Conservation (phyloP, 441 rosid species). For the Manihot esculenta region DNA sequence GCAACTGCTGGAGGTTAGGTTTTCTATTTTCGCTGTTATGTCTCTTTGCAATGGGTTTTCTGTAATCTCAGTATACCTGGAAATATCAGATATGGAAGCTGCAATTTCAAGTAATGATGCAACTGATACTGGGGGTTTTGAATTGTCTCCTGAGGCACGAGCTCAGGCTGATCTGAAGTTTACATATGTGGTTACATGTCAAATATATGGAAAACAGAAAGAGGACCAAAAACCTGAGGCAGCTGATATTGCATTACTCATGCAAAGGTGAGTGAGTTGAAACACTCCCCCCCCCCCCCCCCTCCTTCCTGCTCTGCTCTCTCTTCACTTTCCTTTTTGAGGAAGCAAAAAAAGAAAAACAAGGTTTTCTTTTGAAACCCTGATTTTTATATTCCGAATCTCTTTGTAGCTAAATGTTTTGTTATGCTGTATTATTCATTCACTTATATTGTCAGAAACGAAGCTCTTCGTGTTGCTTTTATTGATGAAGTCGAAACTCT, state of each 20-base stretch:
- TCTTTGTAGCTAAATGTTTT: neutral
- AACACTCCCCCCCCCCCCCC: too few relatives aligned
- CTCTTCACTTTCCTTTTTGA: too few relatives aligned
- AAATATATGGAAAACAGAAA: constrained; percentile 97
- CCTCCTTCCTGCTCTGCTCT: neutral
- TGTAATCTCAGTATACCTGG: constrained; percentile 25
- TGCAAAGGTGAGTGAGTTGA: constrained; percentile 95
- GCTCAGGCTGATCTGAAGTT: constrained; percentile 92
- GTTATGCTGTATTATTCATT: constrained; percentile 9
- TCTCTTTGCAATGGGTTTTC: constrained; percentile 11
- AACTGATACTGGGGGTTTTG: constrained; percentile 74
- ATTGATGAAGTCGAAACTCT: constrained; percentile 88
- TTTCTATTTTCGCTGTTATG: constrained; percentile 15
- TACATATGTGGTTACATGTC: constrained; percentile 96
- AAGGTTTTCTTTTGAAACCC: too few relatives aligned
- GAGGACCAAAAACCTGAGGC: constrained; percentile 98
- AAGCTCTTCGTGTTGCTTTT: constrained; percentile 99
- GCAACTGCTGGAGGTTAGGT: constrained; percentile 61
- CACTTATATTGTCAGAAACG: constrained; percentile 63
- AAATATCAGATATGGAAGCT: constrained; percentile 67
- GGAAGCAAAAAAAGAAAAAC: too few relatives aligned
- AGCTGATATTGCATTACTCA: constrained; percentile 82
- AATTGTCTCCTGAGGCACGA: constrained; percentile 91
- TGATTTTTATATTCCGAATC: neutral
- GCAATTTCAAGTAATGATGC: constrained; percentile 48